phyloP scores from a whole-genome alignment of 1,284 basidiomycete genomes.

The Papiliotrema nemorosa region DNA sequence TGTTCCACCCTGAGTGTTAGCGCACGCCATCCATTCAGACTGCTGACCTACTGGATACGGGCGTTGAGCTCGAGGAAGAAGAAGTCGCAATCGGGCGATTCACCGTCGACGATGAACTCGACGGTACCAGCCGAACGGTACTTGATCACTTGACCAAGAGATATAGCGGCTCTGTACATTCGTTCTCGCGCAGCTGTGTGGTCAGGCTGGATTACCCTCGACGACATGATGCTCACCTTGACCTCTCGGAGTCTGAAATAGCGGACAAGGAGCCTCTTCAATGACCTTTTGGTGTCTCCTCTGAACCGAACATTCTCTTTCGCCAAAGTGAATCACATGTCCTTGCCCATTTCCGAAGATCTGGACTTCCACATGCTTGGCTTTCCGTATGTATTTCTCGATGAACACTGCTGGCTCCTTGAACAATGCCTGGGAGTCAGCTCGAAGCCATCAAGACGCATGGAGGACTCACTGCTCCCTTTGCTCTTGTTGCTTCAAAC shows the following conservation, averaged over 20 bases:
- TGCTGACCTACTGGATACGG: constrained; percentile 58
- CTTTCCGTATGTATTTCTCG: constrained; percentile 58
- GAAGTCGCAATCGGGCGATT: constrained; percentile 47
- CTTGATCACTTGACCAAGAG: not conserved
- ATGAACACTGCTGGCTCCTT: constrained; percentile 59
- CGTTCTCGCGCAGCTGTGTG: constrained; percentile 7
- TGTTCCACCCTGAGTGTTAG: constrained; percentile 57
- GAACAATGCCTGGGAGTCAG: constrained; percentile 53
- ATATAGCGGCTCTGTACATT: constrained; percentile 9
- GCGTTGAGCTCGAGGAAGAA: constrained; percentile 75
- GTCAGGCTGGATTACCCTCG: not conserved
- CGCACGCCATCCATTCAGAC: too few relatives aligned
- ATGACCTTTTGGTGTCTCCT: constrained; percentile 70
- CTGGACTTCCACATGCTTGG: constrained; percentile 64
- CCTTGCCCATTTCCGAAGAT: constrained; percentile 63
- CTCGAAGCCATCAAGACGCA: too few relatives aligned
- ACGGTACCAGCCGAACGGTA: constrained; percentile 32
- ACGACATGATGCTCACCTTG: constrained; percentile 7
- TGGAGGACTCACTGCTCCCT: too few relatives aligned
- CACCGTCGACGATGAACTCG: constrained; percentile 32
- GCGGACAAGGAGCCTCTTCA: constrained; percentile 55
- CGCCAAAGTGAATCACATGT: constrained; percentile 62
- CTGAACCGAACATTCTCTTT: constrained; percentile 68
- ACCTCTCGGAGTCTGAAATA: not conserved
- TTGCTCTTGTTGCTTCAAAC: constrained; percentile 41